phyloP scores from a whole-genome alignment of 2,329 filamentous ascomycete genomes.

The Xylogone sp. region DNA sequence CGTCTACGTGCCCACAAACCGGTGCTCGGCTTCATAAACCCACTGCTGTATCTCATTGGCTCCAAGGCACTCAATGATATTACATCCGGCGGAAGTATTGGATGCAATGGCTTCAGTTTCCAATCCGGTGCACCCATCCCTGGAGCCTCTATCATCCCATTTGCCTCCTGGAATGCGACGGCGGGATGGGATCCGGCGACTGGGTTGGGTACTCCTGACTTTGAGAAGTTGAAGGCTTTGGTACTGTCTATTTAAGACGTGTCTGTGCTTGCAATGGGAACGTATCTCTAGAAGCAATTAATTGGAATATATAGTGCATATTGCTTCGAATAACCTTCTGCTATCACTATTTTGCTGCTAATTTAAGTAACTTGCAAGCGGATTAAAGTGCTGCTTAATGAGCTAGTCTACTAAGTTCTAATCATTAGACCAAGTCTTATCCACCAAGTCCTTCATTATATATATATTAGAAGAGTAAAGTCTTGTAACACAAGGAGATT shows the following conservation, averaged over 20 bases:
- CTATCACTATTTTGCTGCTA: no score
- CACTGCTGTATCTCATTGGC: conserved; percentile 31
- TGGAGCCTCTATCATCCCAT: conserved; percentile 13
- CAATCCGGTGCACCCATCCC: conserved; percentile 5
- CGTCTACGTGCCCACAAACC: conserved; percentile 45
- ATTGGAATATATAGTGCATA: no score
- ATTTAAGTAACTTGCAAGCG: no score
- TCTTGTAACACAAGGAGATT: no score
- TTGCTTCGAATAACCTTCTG: no score
- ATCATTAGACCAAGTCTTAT: no score
- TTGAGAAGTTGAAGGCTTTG: conserved; percentile 13
- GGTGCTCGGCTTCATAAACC: conserved; percentile 37
- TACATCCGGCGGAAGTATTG: conserved; percentile 29
- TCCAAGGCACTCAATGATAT: conserved; percentile 34
- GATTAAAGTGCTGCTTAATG: no score
- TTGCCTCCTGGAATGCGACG: conserved; percentile 21
- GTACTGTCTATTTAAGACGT: conserved; percentile 8
- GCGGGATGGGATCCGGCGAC: conserved; percentile 33
- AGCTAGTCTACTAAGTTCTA: no score
- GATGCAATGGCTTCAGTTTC: conserved; percentile 27
- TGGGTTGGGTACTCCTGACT: conserved; percentile 30
- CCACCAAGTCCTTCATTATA: no score
- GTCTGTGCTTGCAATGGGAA: no score
- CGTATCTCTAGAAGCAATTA: no score
- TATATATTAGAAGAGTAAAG: no score